Base-by-base conservation (phyloP, 2,329 filamentous ascomycete genomes). In the Penicillium expansum region DNA sequence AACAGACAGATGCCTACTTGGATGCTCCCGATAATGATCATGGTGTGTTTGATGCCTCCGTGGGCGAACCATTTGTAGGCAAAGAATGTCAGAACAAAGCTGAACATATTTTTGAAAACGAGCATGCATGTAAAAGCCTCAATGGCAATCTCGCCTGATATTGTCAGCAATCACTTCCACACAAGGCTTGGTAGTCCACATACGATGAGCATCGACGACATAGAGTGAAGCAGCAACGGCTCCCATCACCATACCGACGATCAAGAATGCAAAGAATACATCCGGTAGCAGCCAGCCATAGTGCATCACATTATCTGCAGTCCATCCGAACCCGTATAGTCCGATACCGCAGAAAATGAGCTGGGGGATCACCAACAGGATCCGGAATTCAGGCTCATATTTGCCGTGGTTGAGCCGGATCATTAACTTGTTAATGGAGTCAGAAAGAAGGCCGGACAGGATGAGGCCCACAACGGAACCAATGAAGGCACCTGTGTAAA, bases 71-170 rank as follows among this genome's bases (percentile, higher is more conserved):
- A 97, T 56, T 92, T 81, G 67, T 91, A 96, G 1, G 91, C 91
- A 64, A 85, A 88, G 71, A 87, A 95, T 0, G 92, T 96, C 55
- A 97, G 78, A 7, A 86, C 85, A 67, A 95, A 97, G 61, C 87
- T 90, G 77, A 97, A 96, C 60, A 97, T 83, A 74, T 97, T 96
- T 76, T 97, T 97, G 81, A 97, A 96, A 52, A 96, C 87, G 62
- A 96, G 83, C 71, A 94, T 84, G 74, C 91, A 90, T 0, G 92
- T 96, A 72, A 96, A 96, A 7, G 87, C 90, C 75, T 97, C 92
- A 47, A 96, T 85, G 1, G 90, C 86, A 55, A 96, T 85, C 60
- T 93, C 87, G 8, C 87, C 88, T 90, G 52, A 35, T 10, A 9
- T 8, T 27, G 29, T 69, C 43, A 68, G 62, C 39, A 43, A 16